Conservation (phyloP, 169 alveolate genomes). For the Eimeria falciformis region DNA sequence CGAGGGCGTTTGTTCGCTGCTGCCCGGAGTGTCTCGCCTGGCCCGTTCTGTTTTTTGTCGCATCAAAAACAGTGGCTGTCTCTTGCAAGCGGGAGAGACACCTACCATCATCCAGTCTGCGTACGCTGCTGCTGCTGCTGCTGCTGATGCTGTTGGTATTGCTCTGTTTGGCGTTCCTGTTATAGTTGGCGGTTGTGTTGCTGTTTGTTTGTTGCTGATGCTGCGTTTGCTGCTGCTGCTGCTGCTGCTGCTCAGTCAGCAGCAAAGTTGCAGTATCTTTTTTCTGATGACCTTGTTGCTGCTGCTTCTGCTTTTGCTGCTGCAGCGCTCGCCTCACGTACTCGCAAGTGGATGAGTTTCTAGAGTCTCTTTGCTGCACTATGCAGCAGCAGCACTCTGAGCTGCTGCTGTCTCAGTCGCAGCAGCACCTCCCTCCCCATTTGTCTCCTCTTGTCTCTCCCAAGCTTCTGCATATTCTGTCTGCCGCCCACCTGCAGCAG, state of each 20-base stretch:
- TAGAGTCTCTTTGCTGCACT: slow-evolving; percentile 31
- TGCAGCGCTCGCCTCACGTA: slow-evolving; percentile 72
- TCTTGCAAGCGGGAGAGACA: neutral
- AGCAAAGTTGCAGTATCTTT: neutral
- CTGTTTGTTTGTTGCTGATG: neutral
- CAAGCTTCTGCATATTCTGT: slow-evolving; percentile 52
- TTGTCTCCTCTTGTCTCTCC: slow-evolving; percentile 48
- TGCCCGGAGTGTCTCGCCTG: slow-evolving; percentile 34
- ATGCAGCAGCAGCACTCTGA: slow-evolving; percentile 46
- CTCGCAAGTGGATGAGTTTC: slow-evolving; percentile 67
- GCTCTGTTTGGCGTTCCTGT: neutral
- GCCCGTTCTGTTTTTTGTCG: slow-evolving; percentile 66
- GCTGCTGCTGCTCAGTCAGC: neutral
- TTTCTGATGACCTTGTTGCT: slow-evolving; percentile 12
- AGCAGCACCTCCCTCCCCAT: slow-evolving; percentile 34
- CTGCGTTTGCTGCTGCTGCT: slow-evolving; percentile 10
- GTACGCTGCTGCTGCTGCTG: slow-evolving; percentile 28
- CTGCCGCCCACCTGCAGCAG: slow-evolving; percentile 46
- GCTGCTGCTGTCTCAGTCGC: slow-evolving; percentile 37
- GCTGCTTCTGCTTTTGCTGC: slow-evolving; percentile 16
- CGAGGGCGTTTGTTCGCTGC: slow-evolving; percentile 74
- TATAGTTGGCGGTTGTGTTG: neutral
- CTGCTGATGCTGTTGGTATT: neutral
- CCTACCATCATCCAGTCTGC: slow-evolving; percentile 66
- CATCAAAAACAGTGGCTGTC: neutral